Evolutionary conservation across 192 early-diverging fungal species (phyloP), one percentile per base, ranked within the genome.

Genomic region (Backusella westeae): DNA sequence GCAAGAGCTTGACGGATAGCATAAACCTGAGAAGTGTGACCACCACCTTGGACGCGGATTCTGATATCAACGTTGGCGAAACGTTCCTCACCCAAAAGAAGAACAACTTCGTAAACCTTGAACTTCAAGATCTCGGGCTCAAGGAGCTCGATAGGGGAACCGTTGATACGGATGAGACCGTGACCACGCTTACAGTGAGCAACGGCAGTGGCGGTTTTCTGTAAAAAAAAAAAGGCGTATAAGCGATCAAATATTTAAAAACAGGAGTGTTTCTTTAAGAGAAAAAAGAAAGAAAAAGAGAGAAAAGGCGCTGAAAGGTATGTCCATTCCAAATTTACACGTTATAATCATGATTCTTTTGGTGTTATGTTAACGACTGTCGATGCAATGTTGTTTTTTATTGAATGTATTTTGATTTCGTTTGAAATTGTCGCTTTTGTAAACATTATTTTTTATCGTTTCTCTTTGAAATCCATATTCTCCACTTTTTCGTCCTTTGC

Each of bases 171-270:
- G 88, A 99, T 93, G 83, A 98, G 91, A 84, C 97, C 97, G 85
- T 89, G 90, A 67, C 97, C 97, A 89, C 91, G 92, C 93, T 98
- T 99, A 94, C 94, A 96, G 90, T 96, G 92, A 82, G 97, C 97
- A 78, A 99, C 97, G 82, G 97, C 97, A 67, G 96, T 97, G 86
- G 97, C 97, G 88, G 96, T 99, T 93, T 99, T 99, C 95, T 88
- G 44, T 74, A 15, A 23, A 73, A 74, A 35, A 52, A 59, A 38
- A 63, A 73, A 38, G 39, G 38, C 35, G 36, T 63, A 63, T 63
- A 74, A 74, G 46, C 26, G 49, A 26, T 35, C 52, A 74, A 23
- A 38, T 21, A 26, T 59, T 69, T 34, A 75, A 21, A 23, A 49
- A 3, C 21, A 8, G 56, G 6, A 23, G 12, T 53, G 12, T 26